These are phyloP conservation scores for Candida buenavistaensis DNA, from an alignment of 1,139 yeast genomes.

Conservation along the genomic window DNA sequence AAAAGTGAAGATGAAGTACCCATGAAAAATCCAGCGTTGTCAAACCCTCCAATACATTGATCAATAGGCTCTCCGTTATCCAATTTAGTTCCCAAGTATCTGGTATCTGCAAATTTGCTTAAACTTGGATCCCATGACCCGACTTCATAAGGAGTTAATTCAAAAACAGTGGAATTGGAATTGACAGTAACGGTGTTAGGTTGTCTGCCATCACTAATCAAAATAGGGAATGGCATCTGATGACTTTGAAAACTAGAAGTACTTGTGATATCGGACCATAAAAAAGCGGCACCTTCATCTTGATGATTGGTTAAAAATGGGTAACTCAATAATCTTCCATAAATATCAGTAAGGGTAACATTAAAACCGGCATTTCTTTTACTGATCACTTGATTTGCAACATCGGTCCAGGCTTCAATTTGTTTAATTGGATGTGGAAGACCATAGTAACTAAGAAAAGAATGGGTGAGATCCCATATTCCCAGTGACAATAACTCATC, in stretches of 20 bases:
- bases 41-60: conserved; percentile 65
- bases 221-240: conserved; percentile 43
- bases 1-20: conserved; percentile 82
- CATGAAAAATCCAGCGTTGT: conserved; percentile 73
- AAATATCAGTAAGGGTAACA: conserved; percentile 32
- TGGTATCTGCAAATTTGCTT: conserved; percentile 27
- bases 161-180: conserved; percentile 42
- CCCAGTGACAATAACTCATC: conserved; percentile 30
- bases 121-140: conserved; percentile 48
- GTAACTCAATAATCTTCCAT: conserved; percentile 42
- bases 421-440: neutral
- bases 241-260: conserved; percentile 26
- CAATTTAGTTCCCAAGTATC: conserved; percentile 43
- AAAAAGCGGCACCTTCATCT: conserved; percentile 23
- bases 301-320: conserved; percentile 31
- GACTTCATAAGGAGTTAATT: conserved; percentile 41
- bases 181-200: conserved; percentile 34
- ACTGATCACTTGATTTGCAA: neutral
- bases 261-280: conserved; percentile 33
- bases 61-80: conserved; percentile 29
- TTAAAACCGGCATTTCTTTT: conserved; percentile 35
- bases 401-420: neutral
- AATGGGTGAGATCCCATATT: conserved; percentile 34
- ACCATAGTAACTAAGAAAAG: conserved; percentile 10
- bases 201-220: conserved; percentile 42